These are phyloP conservation scores for Colletotrichum endophyticum DNA, from an alignment of 2,329 filamentous ascomycete genomes.

Conservation along the genomic window DNA sequence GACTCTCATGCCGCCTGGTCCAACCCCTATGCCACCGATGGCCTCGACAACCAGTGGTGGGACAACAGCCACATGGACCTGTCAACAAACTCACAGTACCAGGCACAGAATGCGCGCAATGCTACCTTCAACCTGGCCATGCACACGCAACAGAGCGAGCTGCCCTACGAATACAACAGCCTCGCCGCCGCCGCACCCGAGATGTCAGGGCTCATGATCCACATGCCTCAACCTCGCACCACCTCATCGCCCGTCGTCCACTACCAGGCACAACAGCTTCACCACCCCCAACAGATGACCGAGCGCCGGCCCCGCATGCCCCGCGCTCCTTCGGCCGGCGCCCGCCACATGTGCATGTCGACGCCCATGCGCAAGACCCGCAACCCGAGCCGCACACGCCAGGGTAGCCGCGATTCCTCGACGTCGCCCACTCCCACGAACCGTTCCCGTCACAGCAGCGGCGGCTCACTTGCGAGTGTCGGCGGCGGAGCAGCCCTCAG, in stretches of 20 bases:
- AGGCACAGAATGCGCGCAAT: constrained; percentile 36
- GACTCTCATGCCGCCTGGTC: constrained; percentile 19
- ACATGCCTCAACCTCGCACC: constrained; percentile 54
- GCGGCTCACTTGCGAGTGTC: constrained; percentile 34
- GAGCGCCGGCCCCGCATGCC: constrained; percentile 52
- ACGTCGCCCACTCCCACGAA: constrained; percentile 42
- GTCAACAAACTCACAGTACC: constrained; percentile 29
- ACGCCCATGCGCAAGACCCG: constrained; percentile 48
- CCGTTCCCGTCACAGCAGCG: constrained; percentile 43
- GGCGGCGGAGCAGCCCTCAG: constrained; percentile 42
- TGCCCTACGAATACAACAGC: constrained; percentile 43
- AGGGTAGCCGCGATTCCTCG: constrained; percentile 23
- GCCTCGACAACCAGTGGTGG: constrained; percentile 32
- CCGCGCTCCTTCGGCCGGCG: constrained; percentile 58
- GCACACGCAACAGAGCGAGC: constrained; percentile 43
- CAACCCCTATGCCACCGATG: constrained; percentile 14
- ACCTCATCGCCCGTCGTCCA: constrained; percentile 39
- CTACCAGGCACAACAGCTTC: constrained; percentile 20
- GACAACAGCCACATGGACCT: constrained; percentile 33
- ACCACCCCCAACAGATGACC: constrained; percentile 23
- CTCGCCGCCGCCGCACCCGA: constrained; percentile 33
- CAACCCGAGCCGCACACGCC: constrained; percentile 34
- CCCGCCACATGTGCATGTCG: constrained; percentile 48
- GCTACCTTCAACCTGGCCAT: constrained; percentile 43
- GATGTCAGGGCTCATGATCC: constrained; percentile 53